Evolutionary conservation across 176 grass and related monocot species (phyloP).

Genomic region (Phragmites australis): DNA sequence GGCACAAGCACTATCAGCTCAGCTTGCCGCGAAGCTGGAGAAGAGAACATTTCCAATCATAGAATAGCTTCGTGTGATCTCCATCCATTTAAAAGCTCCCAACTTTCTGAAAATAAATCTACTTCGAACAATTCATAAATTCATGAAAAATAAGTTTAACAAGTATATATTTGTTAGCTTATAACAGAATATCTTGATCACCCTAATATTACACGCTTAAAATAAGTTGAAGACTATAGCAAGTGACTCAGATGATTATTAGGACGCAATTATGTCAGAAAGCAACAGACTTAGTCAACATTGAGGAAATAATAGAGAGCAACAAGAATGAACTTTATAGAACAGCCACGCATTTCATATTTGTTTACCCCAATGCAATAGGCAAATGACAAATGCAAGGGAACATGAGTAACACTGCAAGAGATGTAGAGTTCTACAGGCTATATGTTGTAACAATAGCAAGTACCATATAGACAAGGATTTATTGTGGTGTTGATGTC

Average conservation of each 20-base stretch:
- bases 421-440: slow-evolving; percentile 9
- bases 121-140: neutral
- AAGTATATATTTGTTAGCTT: neutral
- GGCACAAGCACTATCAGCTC: neutral
- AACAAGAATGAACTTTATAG: neutral
- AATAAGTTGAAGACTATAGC: neutral
- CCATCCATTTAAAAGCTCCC: neutral
- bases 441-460: neutral
- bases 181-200: neutral
- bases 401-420: neutral
- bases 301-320: neutral
- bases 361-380: neutral
- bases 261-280: neutral
- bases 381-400: neutral
- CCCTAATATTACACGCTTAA: neutral
- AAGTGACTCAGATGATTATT: neutral
- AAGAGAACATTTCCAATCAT: neutral
- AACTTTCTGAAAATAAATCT: neutral
- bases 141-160: neutral
- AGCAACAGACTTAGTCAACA: neutral
- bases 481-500: neutral
- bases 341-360: neutral
- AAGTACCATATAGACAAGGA: neutral
- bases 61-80: neutral
- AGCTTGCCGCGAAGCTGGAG: neutral